These are phyloP conservation scores for Hypomontagnella monticulosa DNA, from an alignment of 495 filamentous ascomycete species.

Conservation along the genomic window DNA sequence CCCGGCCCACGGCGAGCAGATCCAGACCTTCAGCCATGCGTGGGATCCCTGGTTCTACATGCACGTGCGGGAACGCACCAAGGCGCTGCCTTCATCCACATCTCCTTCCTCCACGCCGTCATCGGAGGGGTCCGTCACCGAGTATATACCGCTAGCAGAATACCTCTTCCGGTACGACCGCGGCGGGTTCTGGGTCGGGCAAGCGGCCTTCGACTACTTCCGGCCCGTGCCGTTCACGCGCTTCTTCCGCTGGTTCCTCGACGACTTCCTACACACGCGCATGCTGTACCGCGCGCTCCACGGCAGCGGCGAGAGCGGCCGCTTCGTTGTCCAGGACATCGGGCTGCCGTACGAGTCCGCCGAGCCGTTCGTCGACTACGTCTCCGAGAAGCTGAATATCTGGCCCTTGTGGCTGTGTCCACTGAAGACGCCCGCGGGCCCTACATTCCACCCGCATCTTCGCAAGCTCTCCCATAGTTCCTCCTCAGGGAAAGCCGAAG, in stretches of 20 bases:
- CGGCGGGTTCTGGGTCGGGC: slow-evolving; percentile 68
- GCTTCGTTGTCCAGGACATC: slow-evolving; percentile 67
- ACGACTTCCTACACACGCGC: slow-evolving; percentile 71
- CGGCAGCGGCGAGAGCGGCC: slow-evolving; percentile 61
- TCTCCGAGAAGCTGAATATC: slow-evolving; percentile 56
- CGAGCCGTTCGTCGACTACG: slow-evolving; percentile 63
- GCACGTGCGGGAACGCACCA: slow-evolving; percentile 52
- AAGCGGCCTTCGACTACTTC: slow-evolving; percentile 65
- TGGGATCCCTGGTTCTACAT: slow-evolving; percentile 66
- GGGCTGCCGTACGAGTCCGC: slow-evolving; percentile 62
- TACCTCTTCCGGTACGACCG: slow-evolving; percentile 70
- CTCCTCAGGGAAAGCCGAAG: slow-evolving; percentile 18
- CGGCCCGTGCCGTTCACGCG: slow-evolving; percentile 62
- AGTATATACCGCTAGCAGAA: slow-evolving; percentile 62
- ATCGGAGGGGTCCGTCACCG: slow-evolving; percentile 38
- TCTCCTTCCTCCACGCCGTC: slow-evolving; percentile 12
- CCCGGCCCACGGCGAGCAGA: slow-evolving; percentile 31
- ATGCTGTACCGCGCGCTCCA: slow-evolving; percentile 71
- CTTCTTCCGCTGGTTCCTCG: slow-evolving; percentile 65
- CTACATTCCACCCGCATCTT: slow-evolving; percentile 58
- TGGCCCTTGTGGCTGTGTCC: slow-evolving; percentile 72
- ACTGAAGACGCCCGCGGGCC: slow-evolving; percentile 53
- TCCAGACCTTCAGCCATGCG: slow-evolving; percentile 57
- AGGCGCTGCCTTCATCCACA: slow-evolving; percentile 32
- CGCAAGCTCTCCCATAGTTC: background rate